phyloP scores from a whole-genome alignment of 2,329 filamentous ascomycete genomes.

The Penicillium sp. region DNA sequence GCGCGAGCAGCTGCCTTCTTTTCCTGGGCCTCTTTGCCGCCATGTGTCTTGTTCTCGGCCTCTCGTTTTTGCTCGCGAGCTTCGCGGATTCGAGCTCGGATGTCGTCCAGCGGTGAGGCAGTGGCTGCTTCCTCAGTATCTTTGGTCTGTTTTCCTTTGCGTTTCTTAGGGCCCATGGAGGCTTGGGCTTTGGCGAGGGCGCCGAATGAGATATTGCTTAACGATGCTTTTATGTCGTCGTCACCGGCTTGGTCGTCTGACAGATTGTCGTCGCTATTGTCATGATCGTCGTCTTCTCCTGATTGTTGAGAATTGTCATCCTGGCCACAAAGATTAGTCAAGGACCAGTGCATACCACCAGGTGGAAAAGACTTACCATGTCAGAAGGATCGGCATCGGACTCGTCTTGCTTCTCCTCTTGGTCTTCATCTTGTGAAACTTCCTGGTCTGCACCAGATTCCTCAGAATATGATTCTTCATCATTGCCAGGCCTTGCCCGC shows the following conservation, averaged over 20 bases:
- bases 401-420: constrained; percentile 6
- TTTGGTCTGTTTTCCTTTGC: constrained; percentile 17
- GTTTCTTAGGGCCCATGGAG: constrained; percentile 48
- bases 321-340: background rate
- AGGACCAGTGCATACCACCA: background rate
- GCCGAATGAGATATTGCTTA: constrained; percentile 72
- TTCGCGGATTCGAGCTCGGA: constrained; percentile 38
- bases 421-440: constrained; percentile 13
- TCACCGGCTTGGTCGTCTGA: constrained; percentile 30
- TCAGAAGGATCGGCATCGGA: constrained; percentile 18
- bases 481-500: constrained; percentile 36
- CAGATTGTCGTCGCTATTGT: constrained; percentile 36
- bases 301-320: constrained; percentile 5
- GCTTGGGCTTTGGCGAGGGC: constrained; percentile 83
- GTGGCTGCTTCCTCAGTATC: constrained; percentile 15
- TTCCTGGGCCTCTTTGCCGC: background rate
- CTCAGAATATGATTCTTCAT: constrained; percentile 39
- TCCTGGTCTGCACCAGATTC: constrained; percentile 22
- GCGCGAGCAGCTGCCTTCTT: constrained; percentile 44
- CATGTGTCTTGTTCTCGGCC: constrained; percentile 18
- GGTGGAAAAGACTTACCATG: constrained; percentile 8
- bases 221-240: constrained; percentile 35
- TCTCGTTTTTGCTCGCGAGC: constrained; percentile 40
- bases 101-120: constrained; percentile 33
- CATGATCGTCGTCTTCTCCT: constrained; percentile 16